These are phyloP conservation scores for Yamadazyma phyllophila DNA, from an alignment of 805 yeast species.

Conservation along the genomic window DNA sequence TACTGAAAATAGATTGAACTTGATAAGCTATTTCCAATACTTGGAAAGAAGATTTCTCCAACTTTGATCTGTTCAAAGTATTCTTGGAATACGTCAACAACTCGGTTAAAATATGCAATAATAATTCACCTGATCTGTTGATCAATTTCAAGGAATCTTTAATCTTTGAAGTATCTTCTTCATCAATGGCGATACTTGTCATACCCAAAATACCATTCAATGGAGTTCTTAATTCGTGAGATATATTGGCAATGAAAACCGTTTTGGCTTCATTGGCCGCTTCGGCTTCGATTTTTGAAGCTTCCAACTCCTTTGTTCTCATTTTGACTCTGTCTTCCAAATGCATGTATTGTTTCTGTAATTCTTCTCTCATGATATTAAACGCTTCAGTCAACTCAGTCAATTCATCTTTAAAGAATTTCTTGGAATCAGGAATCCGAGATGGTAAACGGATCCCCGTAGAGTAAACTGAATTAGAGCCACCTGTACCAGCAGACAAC, in stretches of 20 bases:
- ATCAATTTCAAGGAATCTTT: conserved; percentile 77
- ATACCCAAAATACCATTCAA: conserved; percentile 94
- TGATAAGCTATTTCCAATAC: conserved; percentile 81
- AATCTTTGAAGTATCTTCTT: conserved; percentile 62
- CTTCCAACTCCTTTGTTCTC: conserved; percentile 84
- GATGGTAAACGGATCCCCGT: conserved; percentile 41
- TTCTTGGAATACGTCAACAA: conserved; percentile 89
- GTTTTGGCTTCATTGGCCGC: conserved; percentile 96
- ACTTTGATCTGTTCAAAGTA: conserved; percentile 75
- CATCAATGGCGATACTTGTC: conserved; percentile 93
- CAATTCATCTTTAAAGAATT: conserved; percentile 75
- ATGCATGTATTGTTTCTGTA: conserved; percentile 78
- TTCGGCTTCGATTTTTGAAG: conserved; percentile 86
- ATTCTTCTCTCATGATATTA: conserved; percentile 85
- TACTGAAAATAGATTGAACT: conserved; percentile 79
- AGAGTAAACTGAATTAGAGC: conserved; percentile 38
- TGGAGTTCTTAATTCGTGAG: conserved; percentile 83
- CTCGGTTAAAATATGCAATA: conserved; percentile 87
- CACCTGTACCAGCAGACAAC: conserved; percentile 28
- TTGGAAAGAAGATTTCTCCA: conserved; percentile 81
- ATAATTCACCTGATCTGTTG: conserved; percentile 85
- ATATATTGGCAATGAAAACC: conserved; percentile 31
- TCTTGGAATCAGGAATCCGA: conserved; percentile 33
- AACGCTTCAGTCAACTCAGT: conserved; percentile 86
- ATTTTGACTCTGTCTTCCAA: conserved; percentile 85